These are phyloP conservation scores for Westerdykella aurantiaca DNA, from an alignment of 2,329 filamentous ascomycete species.

Conservation along the genomic window DNA sequence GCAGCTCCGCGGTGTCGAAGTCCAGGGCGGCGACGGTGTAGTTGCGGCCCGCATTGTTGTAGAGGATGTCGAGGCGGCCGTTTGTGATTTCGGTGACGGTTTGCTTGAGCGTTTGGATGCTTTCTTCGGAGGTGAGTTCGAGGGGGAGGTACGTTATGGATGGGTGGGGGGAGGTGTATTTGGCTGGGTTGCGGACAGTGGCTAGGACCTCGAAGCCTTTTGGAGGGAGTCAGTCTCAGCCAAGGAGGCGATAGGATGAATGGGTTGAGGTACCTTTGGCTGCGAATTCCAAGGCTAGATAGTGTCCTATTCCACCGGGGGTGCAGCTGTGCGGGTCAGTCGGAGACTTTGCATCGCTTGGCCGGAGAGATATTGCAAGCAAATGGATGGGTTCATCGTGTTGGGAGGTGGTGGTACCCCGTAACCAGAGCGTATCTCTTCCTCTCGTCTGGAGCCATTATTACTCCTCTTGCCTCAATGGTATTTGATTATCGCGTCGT, in stretches of 20 bases:
- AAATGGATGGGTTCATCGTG: not conserved
- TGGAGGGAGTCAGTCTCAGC: not conserved
- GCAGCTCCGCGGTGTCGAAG: constrained; percentile 37
- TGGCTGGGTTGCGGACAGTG: constrained; percentile 49
- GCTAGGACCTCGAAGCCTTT: constrained; percentile 52
- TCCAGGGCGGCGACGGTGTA: constrained; percentile 56
- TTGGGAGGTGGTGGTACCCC: constrained; percentile 20
- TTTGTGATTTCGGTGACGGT: constrained; percentile 44
- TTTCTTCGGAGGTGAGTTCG: constrained; percentile 48
- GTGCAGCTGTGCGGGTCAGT: constrained; percentile 39
- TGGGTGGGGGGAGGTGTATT: constrained; percentile 44
- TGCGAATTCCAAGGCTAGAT: constrained; percentile 54
- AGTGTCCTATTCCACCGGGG: constrained; percentile 55
- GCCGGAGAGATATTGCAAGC: not conserved
- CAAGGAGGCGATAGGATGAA: not conserved
- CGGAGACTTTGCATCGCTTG: not conserved
- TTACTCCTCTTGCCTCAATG: not conserved
- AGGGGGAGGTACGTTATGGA: constrained; percentile 52
- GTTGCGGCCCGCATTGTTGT: constrained; percentile 55
- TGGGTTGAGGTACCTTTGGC: constrained; percentile 25
- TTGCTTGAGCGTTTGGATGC: constrained; percentile 43
- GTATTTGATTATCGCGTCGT: not conserved
- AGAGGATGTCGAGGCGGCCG: constrained; percentile 50
- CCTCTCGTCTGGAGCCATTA: constrained; percentile 6
- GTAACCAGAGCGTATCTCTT: constrained; percentile 35